Conservation (phyloP, 257 asterid species). For the Lycium barbarum region DNA sequence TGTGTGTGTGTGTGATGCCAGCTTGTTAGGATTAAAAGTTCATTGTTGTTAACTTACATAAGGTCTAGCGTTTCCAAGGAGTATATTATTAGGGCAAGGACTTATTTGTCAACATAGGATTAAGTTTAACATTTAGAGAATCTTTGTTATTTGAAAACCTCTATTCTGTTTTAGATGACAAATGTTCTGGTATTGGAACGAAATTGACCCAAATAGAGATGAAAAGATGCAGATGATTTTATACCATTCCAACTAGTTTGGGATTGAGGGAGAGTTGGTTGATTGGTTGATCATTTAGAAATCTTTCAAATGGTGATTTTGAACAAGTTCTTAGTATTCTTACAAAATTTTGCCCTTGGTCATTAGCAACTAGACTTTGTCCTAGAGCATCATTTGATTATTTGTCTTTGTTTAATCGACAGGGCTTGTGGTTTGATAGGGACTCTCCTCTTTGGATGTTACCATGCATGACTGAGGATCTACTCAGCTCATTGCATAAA, state of each 20-base stretch:
- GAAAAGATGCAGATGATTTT: neutral
- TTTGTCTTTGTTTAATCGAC: conserved; percentile 39
- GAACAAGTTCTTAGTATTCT: conserved; percentile 15
- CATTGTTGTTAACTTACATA: neutral
- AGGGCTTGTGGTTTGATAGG: conserved; percentile 80
- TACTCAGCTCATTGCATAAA: conserved; percentile 58
- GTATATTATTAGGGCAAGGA: neutral
- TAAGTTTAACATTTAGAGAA: neutral
- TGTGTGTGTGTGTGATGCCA: neutral
- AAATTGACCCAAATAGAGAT: neutral
- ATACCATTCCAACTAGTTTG: conserved; percentile 11
- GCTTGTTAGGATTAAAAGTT: neutral
- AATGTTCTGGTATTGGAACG: neutral
- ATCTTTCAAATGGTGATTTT: conserved; percentile 3
- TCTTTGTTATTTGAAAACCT: neutral
- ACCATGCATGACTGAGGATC: conserved; percentile 86
- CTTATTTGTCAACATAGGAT: neutral
- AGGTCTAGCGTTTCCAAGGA: neutral
- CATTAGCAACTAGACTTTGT: conserved; percentile 24
- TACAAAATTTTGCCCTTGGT: conserved; percentile 5
- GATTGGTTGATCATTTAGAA: conserved; percentile 2
- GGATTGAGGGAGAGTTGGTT: neutral
- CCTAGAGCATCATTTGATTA: conserved; percentile 4
- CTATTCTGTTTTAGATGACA: conserved; percentile 11
- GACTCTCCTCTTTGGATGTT: conserved; percentile 88